Conservation (phyloP, 345 rosid species). For the Aurinia saxatilis region DNA sequence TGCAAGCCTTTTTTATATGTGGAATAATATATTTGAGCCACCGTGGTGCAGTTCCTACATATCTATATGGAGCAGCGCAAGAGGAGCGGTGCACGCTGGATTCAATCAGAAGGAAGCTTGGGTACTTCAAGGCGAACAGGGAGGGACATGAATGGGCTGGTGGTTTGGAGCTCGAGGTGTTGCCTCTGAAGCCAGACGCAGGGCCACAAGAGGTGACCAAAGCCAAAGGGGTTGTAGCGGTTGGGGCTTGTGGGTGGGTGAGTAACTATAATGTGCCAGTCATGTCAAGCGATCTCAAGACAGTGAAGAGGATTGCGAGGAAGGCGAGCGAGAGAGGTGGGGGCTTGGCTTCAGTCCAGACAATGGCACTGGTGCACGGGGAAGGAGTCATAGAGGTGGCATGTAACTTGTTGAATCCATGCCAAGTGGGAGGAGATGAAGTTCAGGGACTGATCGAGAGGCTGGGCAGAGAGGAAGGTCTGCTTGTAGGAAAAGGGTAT, state of each 20-base stretch:
- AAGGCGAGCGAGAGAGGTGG: constrained; percentile 72
- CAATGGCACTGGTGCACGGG: constrained; percentile 78
- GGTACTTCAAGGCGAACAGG: constrained; percentile 75
- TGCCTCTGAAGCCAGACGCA: constrained; percentile 55
- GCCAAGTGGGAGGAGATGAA: constrained; percentile 54
- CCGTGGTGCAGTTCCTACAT: constrained; percentile 70
- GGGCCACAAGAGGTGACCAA: constrained; percentile 52
- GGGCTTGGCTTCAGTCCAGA: constrained; percentile 78
- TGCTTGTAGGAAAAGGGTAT: constrained; percentile 68
- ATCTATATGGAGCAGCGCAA: constrained; percentile 68
- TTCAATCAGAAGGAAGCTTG: constrained; percentile 75
- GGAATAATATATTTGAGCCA: neutral
- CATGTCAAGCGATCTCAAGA: constrained; percentile 40
- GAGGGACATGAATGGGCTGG: constrained; percentile 69
- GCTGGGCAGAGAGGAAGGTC: constrained; percentile 51
- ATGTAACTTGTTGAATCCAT: constrained; percentile 80
- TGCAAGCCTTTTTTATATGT: neutral
- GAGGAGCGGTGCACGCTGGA: constrained; percentile 58
- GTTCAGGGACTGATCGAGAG: constrained; percentile 72
- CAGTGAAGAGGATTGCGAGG: constrained; percentile 60
- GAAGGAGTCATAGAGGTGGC: constrained; percentile 71
- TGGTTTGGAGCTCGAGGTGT: constrained; percentile 38
- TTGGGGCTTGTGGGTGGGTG: constrained; percentile 80
- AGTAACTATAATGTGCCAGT: constrained; percentile 83
- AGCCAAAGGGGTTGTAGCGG: constrained; percentile 55